Conservation (phyloP, 192 early-diverging fungal genomes). For the Paraglomus occultum region DNA sequence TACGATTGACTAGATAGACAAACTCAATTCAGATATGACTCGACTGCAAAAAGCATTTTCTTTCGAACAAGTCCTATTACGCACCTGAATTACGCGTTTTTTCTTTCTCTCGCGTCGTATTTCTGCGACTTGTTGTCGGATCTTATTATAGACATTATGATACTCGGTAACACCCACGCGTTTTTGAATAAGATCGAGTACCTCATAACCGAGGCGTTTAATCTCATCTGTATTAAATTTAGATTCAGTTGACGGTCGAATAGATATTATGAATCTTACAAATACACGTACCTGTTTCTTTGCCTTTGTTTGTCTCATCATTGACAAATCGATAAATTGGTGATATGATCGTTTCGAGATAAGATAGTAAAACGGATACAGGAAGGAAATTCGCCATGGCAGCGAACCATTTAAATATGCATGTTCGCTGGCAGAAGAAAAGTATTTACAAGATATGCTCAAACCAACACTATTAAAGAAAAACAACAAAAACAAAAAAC, state of each 20-base stretch:
- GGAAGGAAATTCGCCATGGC: constrained; percentile 74
- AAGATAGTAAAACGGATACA: constrained; percentile 52
- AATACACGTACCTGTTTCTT: constrained; percentile 54
- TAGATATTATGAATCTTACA: not conserved
- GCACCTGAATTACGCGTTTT: constrained; percentile 55
- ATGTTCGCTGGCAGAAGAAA: constrained; percentile 59
- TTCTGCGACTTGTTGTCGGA: constrained; percentile 61
- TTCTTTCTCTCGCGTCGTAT: constrained; percentile 64
- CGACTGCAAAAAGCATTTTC: constrained; percentile 16
- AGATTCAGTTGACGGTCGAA: constrained; percentile 1
- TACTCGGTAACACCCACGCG: constrained; percentile 73
- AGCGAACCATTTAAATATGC: constrained; percentile 91
- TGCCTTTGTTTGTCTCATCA: constrained; percentile 64
- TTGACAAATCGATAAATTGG: constrained; percentile 80
- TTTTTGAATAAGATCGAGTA: constrained; percentile 71
- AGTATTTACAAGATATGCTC: constrained; percentile 23
- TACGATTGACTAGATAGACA: constrained; percentile 50
- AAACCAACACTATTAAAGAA: not conserved
- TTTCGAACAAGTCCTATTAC: constrained; percentile 19
- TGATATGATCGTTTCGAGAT: constrained; percentile 69
- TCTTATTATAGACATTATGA: constrained; percentile 61
- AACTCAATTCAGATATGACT: constrained; percentile 19
- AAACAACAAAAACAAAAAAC: too few species aligned
- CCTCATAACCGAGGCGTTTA: constrained; percentile 74
- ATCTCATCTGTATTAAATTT: constrained; percentile 58